Conservation (phyloP, 2,329 filamentous ascomycete species). For the Orbilia javanica region DNA sequence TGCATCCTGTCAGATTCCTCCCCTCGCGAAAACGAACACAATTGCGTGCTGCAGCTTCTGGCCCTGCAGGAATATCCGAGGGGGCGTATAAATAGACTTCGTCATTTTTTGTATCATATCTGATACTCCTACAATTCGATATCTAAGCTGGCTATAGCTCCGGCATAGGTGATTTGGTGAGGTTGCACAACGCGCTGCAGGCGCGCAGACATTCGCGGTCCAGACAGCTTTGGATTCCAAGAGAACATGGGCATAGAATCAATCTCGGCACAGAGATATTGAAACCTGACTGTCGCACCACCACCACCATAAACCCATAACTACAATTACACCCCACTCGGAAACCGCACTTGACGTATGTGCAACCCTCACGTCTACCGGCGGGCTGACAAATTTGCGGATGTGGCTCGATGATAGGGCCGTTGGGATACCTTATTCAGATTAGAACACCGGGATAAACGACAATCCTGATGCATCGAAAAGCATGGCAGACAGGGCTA, state of each 20-base stretch:
- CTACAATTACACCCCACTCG: too few relatives aligned
- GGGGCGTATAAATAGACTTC: conserved; percentile 40
- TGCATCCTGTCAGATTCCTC: conserved; percentile 35
- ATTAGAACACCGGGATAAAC: conserved; percentile 10
- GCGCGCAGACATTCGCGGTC: conserved; percentile 24
- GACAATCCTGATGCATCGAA: conserved; percentile 29
- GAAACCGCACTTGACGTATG: conserved; percentile 2
- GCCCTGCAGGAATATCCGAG: conserved; percentile 34
- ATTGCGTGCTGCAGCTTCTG: conserved; percentile 40
- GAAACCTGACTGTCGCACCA: conserved; percentile 30
- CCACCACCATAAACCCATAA: neutral
- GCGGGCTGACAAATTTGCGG: conserved; percentile 19
- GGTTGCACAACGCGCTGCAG: conserved; percentile 31
- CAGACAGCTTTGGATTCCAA: conserved; percentile 2
- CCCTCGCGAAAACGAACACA: conserved; percentile 29
- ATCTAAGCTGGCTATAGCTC: neutral
- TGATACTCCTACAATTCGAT: conserved; percentile 5
- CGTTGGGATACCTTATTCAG: conserved; percentile 13
- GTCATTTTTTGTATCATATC: conserved; percentile 17
- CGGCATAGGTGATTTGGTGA: neutral
- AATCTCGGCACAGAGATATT: neutral
- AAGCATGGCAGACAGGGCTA: conserved; percentile 27
- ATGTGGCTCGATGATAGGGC: conserved; percentile 18
- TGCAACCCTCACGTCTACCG: neutral
- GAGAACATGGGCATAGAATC: neutral